Percentiles rank a stretch among this genome's conserved stretches.
Conservation (phyloP, 768 basidiomycete species). For the Calocera cornea region DNA sequence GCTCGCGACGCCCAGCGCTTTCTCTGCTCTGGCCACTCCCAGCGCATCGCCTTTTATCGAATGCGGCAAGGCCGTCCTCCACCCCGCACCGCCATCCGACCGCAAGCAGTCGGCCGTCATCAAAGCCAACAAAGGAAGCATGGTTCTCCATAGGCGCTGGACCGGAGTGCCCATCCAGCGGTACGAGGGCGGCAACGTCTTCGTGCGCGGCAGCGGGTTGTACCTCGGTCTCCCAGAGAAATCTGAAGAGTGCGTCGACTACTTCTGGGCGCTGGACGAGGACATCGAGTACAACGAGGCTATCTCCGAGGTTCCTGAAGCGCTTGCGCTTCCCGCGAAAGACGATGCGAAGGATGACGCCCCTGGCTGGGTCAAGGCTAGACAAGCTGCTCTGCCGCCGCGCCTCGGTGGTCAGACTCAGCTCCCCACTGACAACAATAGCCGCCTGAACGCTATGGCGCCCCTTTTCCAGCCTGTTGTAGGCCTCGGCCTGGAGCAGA, state of each 20-base stretch:
- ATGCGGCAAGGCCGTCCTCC: neutral
- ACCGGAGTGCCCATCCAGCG: neutral
- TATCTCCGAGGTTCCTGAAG: neutral
- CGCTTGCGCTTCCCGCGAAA: no score
- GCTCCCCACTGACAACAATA: neutral
- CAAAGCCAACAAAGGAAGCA: neutral
- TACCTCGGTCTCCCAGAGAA: conserved; percentile 1
- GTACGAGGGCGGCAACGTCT: conserved; percentile 4
- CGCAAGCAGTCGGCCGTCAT: neutral
- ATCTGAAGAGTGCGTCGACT: neutral
- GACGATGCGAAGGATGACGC: neutral
- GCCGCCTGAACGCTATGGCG: neutral
- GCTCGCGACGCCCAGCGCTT: neutral
- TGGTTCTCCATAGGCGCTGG: neutral
- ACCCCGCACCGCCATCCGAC: neutral
- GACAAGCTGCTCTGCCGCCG: neutral
- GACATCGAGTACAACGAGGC: neutral
- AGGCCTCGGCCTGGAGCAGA: neutral
- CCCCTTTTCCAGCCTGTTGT: neutral
- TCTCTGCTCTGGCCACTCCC: neutral
- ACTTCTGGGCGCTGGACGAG: neutral
- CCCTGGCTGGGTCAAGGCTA: neutral
- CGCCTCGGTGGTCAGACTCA: neutral
- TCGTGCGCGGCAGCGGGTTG: neutral
- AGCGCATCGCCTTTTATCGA: neutral